A percentile compares a stretch with the other conserved stretches of the same genome.
Evolutionary conservation across 2,329 filamentous ascomycete genomes (phyloP).

Genomic region (Coniochaeta sp.): DNA sequence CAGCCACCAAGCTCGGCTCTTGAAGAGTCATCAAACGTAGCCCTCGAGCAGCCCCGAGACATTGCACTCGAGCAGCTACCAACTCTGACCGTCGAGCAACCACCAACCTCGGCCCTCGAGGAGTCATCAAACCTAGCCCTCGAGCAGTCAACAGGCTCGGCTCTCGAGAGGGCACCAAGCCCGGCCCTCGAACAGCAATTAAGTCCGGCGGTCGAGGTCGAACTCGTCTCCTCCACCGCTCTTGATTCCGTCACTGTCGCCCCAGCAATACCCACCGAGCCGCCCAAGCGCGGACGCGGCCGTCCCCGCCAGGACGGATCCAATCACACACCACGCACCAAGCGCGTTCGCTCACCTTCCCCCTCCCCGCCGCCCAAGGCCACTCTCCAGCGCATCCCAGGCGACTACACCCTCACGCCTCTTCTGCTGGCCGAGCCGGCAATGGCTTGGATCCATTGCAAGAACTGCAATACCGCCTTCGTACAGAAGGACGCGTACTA

Average conservation of each 20-base stretch:
- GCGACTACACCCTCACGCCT: conserved; percentile 78
- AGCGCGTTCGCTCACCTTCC: background rate
- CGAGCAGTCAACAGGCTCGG: too few relatives aligned
- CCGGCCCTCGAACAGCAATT: background rate
- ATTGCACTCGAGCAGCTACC: too few relatives aligned
- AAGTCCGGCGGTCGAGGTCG: background rate
- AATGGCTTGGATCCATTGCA: conserved; percentile 85
- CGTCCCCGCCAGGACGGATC: conserved; percentile 21
- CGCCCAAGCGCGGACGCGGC: conserved; percentile 16
- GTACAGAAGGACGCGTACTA: conserved; percentile 85
- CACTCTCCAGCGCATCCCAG: conserved; percentile 45
- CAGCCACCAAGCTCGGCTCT: too few relatives aligned
- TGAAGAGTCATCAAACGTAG: too few relatives aligned
- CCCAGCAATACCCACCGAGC: background rate
- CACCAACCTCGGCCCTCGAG: too few relatives aligned
- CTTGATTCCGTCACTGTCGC: background rate
- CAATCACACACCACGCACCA: background rate
- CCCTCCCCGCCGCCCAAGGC: background rate
- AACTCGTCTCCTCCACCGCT: background rate
- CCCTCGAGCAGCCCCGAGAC: too few relatives aligned
- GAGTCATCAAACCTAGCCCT: too few relatives aligned
- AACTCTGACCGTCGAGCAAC: too few relatives aligned
- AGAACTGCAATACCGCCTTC: conserved; percentile 73
- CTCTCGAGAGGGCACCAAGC: too few relatives aligned
- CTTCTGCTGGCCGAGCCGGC: conserved; percentile 66